These are phyloP conservation scores for Elsinoe necatrix DNA, from an alignment of 2,329 filamentous ascomycete genomes.

Conservation along the genomic window DNA sequence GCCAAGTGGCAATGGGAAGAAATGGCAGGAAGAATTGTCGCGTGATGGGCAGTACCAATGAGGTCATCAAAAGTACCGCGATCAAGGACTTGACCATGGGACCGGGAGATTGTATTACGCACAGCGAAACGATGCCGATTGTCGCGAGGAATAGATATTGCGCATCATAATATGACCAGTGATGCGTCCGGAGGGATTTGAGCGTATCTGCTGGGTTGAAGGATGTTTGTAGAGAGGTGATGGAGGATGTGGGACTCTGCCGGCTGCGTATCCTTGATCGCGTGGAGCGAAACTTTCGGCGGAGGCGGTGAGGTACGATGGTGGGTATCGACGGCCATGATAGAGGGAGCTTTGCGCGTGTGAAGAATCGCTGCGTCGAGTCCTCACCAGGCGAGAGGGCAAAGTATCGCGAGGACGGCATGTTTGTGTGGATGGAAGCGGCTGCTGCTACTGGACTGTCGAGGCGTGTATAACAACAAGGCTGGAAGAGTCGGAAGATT, in stretches of 20 bases:
- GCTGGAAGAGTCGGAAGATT: neutral
- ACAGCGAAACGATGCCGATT: constrained; percentile 73
- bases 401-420: constrained; percentile 16
- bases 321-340: constrained; percentile 41
- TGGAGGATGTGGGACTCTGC: constrained; percentile 59
- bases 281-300: constrained; percentile 53
- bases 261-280: constrained; percentile 58
- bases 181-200: constrained; percentile 63
- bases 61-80: constrained; percentile 56
- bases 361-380: constrained; percentile 34
- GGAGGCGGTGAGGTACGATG: constrained; percentile 56
- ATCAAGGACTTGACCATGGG: constrained; percentile 69
- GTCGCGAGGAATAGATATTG: constrained; percentile 72
- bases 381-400: constrained; percentile 21
- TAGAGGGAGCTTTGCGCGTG: constrained; percentile 37
- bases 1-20: constrained; percentile 73
- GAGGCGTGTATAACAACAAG: neutral
- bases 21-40: constrained; percentile 88
- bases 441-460: neutral
- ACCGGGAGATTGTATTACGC: constrained; percentile 69
- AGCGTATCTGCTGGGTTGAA: constrained; percentile 73
- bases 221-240: constrained; percentile 71
- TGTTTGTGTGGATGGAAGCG: neutral
- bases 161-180: constrained; percentile 73
- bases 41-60: constrained; percentile 73